Evolutionary conservation across 2,329 filamentous ascomycete genomes (phyloP), one percentile per base, ranked within the genome.

Genomic region (Monilinia vaccinii-corymbosi): DNA sequence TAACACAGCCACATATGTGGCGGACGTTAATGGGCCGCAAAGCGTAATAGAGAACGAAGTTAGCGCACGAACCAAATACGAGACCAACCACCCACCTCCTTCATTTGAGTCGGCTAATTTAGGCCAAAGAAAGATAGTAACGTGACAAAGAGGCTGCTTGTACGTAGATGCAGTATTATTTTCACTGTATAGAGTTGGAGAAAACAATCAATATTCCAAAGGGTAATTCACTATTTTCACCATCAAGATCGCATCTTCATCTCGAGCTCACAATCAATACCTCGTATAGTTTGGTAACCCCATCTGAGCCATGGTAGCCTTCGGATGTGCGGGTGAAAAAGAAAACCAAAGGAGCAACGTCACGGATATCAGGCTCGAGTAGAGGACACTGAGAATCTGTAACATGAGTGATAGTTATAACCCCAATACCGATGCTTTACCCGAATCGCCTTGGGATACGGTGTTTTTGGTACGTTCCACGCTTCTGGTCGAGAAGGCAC

Each of bases 391-490:
- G 38, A 44, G n/a, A 23, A 13, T 44, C 51, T 18, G 21, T 58
- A 65, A 51, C 55, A 79, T 78, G 77, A 72, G 73, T 62, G 71
- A 73, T 61, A 71, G 67, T 53, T 79, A 75, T 67, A 64, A 70
- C 36, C 74, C 77, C 38, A 69, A 71, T 56, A 49, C 63, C 47
- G 71, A 68, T 57, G 73, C 72, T 53, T 63, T 72, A 36, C 69
- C 73, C 47, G 66, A 71, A 62, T 60, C 60, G 45, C 62, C 72
- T 42, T 75, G 74, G 56, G 58, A 50, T 34, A 69, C 64, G 44
- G 67, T 63, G 11, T 62, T 70, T 45, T 62, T 68, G 31, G 69
- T 69, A 64, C 61, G 62, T 45, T 32, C 21, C 5, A 5, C 16
- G 38, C 14, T 34, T 42, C 47, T 40, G n/a, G 13, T 44, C 31